Evolutionary conservation across 768 basidiomycete genomes (phyloP), one percentile per base, ranked within the genome.

Genomic region (Tulasnella sp.): DNA sequence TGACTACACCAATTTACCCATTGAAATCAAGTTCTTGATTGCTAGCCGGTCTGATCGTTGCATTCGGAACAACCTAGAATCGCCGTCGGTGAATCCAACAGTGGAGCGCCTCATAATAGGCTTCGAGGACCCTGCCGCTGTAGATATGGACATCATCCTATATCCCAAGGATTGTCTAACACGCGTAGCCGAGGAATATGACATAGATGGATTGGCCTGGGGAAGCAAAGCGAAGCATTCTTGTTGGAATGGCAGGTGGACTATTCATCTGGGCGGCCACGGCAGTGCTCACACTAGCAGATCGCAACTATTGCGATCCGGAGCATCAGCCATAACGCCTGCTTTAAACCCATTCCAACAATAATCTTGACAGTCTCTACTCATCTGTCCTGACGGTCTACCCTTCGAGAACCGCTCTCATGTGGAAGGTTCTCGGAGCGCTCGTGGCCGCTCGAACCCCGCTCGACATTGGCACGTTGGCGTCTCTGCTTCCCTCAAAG

Each of bases 21-120:
- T 51, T 59, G 3, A 65, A 38, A 55, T 72, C 54, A 66, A 69
- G 21, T 49, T 74, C 58, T 48, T 73, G 10, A 46, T 73, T 38
- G 72, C 73, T 15, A 65, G 68, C 11, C 69, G 69, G 9, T 66
- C 69, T 15, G 66, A 68, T 29, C 31, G 24, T 1, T 68, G 70
- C 43, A 67, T 73, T 25, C 38, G 19, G 19, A 9, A 8, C 12
- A 21, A 19, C 5, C 30, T 59, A 17, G 30, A 45, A 15, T 5
- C 5, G 4, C 8, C 5, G 27, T 48, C 41, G 11, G 27, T 48
- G 46, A 11, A 7, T 11, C 27, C 46, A 5, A 48, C 27, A 11
- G 19, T 29, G 11, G 21, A 29, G 21, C 19, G 11, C 7, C 27
- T 48, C 27, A 7, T n/a, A 11, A 7, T 48, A 11, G 21, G n/a